A percentile compares a stretch with the other conserved stretches of the same genome.
Conservation (phyloP, 208 protist species). For the Trypanosoma lewisi region DNA sequence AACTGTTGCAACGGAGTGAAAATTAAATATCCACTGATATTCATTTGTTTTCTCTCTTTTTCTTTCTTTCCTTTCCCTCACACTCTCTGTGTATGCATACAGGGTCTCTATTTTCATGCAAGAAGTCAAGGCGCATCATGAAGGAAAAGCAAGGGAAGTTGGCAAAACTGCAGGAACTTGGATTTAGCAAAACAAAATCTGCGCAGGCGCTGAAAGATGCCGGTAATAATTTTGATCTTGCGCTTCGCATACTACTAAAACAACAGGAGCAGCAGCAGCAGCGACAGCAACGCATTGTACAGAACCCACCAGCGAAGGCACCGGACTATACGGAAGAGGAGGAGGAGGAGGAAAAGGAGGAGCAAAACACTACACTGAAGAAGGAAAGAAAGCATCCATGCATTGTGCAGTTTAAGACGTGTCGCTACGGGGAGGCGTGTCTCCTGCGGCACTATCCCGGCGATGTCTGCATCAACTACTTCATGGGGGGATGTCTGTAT, state of each 20-base stretch:
- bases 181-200: conserved; percentile 62
- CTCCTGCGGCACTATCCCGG: conserved; percentile 56
- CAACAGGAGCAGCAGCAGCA: conserved; percentile 20
- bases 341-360: neutral
- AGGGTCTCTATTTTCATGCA: neutral
- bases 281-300: conserved; percentile 5
- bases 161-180: conserved; percentile 35
- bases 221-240: conserved; percentile 44
- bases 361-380: conserved; percentile 1
- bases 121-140: neutral
- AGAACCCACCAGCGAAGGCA: neutral
- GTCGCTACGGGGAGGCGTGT: conserved; percentile 60
- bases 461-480: conserved; percentile 75
- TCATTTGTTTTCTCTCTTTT: conserved; percentile 18
- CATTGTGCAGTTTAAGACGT: conserved; percentile 71
- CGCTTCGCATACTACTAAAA: conserved; percentile 44
- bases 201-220: conserved; percentile 64
- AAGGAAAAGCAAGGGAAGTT: conserved; percentile 17
- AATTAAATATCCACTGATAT: too few relatives aligned
- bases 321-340: neutral
- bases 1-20: too few relatives aligned
- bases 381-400: conserved; percentile 54
- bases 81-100: too few relatives aligned
- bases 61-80: conserved; percentile 12
- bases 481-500: conserved; percentile 64